Evolutionary conservation across 164 flowering plant genomes (phyloP).

Genomic region (Annona cherimola): DNA sequence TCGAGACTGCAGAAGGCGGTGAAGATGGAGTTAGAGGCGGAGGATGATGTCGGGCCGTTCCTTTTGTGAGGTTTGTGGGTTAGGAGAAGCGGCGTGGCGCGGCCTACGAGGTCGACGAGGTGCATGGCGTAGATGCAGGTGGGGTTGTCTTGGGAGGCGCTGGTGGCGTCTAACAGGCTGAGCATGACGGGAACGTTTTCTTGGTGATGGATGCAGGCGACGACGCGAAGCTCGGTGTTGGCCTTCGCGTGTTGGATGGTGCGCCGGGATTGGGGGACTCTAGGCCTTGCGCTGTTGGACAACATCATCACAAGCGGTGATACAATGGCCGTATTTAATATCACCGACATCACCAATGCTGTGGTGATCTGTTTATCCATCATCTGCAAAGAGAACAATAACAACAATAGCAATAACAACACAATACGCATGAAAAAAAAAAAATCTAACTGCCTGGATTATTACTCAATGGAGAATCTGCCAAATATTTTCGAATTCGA

Average conservation of each 20-base stretch:
- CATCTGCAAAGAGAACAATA: neutral
- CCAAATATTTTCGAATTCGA: no score
- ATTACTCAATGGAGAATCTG: no score
- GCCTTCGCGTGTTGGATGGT: constrained; percentile 24
- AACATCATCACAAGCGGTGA: constrained; percentile 8
- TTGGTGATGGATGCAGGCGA: constrained; percentile 36
- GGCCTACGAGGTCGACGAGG: constrained; percentile 39
- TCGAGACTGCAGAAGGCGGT: constrained; percentile 40
- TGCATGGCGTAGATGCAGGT: constrained; percentile 20
- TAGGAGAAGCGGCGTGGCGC: constrained; percentile 11
- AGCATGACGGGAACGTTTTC: constrained; percentile 29
- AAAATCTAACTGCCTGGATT: no score
- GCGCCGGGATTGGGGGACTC: constrained; percentile 29
- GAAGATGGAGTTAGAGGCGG: constrained; percentile 16
- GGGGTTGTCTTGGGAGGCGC: constrained; percentile 26
- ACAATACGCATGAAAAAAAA: no score
- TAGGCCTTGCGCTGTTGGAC: constrained; percentile 40
- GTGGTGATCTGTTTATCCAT: neutral
- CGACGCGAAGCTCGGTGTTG: constrained; percentile 31
- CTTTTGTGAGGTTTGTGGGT: constrained; percentile 10
- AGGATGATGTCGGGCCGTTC: neutral
- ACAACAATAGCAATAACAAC: no score
- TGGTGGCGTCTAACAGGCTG: constrained; percentile 33
- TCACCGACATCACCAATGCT: neutral
- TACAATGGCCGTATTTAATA: neutral